phyloP scores from a whole-genome alignment of 176 grass and related monocot genomes.

The Raddia distichophylla region DNA sequence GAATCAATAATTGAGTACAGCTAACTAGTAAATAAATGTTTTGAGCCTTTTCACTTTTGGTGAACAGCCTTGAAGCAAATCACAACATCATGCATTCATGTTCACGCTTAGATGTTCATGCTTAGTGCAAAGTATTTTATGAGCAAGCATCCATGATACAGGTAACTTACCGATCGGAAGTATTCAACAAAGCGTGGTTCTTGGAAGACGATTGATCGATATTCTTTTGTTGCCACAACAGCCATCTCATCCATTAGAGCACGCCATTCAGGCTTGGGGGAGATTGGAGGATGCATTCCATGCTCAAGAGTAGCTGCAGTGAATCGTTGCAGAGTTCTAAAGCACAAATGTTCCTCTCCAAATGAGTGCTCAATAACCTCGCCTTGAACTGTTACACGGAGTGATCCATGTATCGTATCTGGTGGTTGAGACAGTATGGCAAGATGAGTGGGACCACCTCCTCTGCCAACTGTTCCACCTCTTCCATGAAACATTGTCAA shows the following conservation, averaged over 20 bases:
- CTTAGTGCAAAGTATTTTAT: slow-evolving; percentile 26
- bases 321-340: slow-evolving; percentile 94
- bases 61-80: slow-evolving; percentile 9
- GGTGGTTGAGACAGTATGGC: slow-evolving; percentile 96
- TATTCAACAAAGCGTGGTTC: slow-evolving; percentile 96
- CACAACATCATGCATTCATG: background rate
- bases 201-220: slow-evolving; percentile 89
- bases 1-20: background rate
- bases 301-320: slow-evolving; percentile 95
- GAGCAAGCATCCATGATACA: slow-evolving; percentile 26
- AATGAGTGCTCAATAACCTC: slow-evolving; percentile 98
- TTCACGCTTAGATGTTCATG: background rate
- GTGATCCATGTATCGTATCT: slow-evolving; percentile 85
- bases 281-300: slow-evolving; percentile 94
- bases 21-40: background rate
- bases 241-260: slow-evolving; percentile 95
- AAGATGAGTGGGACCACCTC: slow-evolving; percentile 94
- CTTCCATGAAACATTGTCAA: slow-evolving; percentile 99
- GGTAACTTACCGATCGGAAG: slow-evolving; percentile 80
- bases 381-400: slow-evolving; percentile 94
- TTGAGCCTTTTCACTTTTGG: background rate
- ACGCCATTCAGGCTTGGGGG: slow-evolving; percentile 92
- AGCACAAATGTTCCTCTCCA: slow-evolving; percentile 93
- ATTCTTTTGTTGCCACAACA: slow-evolving; percentile 75
- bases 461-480: slow-evolving; percentile 95